Evolutionary conservation across 2,329 filamentous ascomycete species (phyloP), one percentile per base, ranked within the genome.

Genomic region (Colletotrichum sp.): DNA sequence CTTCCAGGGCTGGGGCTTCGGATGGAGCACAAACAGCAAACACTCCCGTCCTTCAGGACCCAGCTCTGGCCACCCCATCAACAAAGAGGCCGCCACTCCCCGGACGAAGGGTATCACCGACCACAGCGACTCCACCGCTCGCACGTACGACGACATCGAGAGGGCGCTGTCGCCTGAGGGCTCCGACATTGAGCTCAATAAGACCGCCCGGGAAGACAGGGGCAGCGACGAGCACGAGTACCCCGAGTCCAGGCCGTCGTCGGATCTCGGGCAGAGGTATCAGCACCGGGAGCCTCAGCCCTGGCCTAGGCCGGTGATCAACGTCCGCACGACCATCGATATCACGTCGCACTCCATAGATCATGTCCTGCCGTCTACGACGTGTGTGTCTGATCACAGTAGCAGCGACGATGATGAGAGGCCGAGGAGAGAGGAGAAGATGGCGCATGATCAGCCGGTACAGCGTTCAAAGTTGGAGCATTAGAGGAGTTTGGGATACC

Each of bases 1-100:
- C 15, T 82, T 84, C 71, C 83, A 82, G 36, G 72, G 64, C 52
- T 79, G 80, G 36, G 80, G 79, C 8, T 78, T 83, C 36, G 79
- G 80, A 36, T 67, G 77, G 74, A 68, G 68, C 26, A 59, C 55
- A 32, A 71, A 76, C 18, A 75, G 64, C 55, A 79, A 75, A 21
- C 70, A 66, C 26, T 77, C 76, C 26, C 64, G 68, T 12, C 73
- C 75, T 8, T 65, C 74, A 7, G 59, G 64, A 3, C 34, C 66
- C 4, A 60, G 59, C 28, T 78, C 65, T 60, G 63, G 49, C 4
- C 49, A 28, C 13, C 30, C 59, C 6, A 62, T 44, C 18, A 44
- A 39, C 34, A 68, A 59, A 18, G 71, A 52, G 52, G 13, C 36
- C 3, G 12, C 39, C 18, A 30, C 60, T 13, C 57, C 63, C 52